phyloP scores from a whole-genome alignment of 164 flowering plant species.

The Vitis labrusca region DNA sequence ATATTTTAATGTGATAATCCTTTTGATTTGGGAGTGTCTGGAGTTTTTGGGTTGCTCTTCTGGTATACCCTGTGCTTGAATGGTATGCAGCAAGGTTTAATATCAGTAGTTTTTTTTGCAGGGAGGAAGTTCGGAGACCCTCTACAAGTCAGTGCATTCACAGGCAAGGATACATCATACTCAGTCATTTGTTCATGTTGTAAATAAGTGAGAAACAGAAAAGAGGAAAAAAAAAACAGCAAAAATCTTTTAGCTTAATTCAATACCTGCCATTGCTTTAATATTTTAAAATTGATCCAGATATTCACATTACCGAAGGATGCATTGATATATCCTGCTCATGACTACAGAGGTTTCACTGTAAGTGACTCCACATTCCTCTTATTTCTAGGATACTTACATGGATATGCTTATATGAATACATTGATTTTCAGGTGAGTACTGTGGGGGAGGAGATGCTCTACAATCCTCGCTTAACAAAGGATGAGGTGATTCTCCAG shows the following conservation, averaged over 20 bases:
- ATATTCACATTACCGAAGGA: conserved; percentile 89
- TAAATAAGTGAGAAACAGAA: no score
- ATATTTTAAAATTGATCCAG: conserved; percentile 32
- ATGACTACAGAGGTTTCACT: conserved; percentile 92
- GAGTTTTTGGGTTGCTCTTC: no score
- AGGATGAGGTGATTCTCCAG: conserved; percentile 57
- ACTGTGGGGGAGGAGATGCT: conserved; percentile 90
- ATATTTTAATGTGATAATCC: no score
- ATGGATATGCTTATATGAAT: neutral
- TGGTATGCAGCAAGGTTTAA: no score
- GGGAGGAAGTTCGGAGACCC: conserved; percentile 89
- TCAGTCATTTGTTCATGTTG: no score
- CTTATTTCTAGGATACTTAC: neutral
- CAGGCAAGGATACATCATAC: conserved; percentile 49
- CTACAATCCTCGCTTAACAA: conserved; percentile 81
- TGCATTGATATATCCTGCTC: conserved; percentile 87
- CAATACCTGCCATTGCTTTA: no score
- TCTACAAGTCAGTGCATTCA: conserved; percentile 89
- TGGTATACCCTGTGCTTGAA: no score
- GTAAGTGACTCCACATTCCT: conserved; percentile 38
- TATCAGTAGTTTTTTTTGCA: conserved; percentile 21
- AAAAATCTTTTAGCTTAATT: no score
- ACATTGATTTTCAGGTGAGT: conserved; percentile 51
- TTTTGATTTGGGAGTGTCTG: no score
- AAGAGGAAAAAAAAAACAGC: no score